A percentile compares a stretch with the other conserved stretches of the same genome.
Conservation (phyloP, 768 basidiomycete species). For the Tylopilus plumbeoviolaceoides region DNA sequence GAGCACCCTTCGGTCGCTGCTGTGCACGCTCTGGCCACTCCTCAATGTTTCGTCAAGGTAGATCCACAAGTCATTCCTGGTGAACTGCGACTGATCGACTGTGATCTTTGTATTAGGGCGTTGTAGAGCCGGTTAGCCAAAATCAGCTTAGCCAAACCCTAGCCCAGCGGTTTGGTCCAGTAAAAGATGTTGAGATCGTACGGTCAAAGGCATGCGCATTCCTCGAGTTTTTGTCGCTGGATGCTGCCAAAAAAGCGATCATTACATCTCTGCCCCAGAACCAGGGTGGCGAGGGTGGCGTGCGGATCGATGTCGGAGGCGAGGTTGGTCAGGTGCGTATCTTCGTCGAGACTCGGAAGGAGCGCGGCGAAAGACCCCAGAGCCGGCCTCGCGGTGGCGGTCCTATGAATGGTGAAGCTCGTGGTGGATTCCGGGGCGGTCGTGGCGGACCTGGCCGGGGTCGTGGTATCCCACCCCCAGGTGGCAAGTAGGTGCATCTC, state of each 20-base stretch:
- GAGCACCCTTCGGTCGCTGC: slow-evolving; percentile 47
- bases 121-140: slow-evolving; percentile 61
- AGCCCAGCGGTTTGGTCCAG: slow-evolving; percentile 63
- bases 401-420: slow-evolving; percentile 45
- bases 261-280: slow-evolving; percentile 55
- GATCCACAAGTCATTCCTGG: not conserved
- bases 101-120: slow-evolving; percentile 47
- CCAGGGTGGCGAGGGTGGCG: slow-evolving; percentile 87
- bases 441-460: slow-evolving; percentile 44
- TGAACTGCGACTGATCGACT: not conserved
- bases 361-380: slow-evolving; percentile 76
- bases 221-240: slow-evolving; percentile 78
- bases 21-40: slow-evolving; percentile 58
- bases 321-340: slow-evolving; percentile 53
- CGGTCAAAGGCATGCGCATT: slow-evolving; percentile 90
- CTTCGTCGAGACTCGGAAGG: slow-evolving; percentile 85
- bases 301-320: slow-evolving; percentile 67
- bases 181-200: slow-evolving; percentile 88
- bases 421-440: slow-evolving; percentile 46
- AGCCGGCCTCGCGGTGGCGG: slow-evolving; percentile 59
- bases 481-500: slow-evolving; percentile 19
- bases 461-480: slow-evolving; percentile 32
- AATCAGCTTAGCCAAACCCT: slow-evolving; percentile 48
- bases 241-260: slow-evolving; percentile 85
- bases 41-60: slow-evolving; percentile 93